Evolutionary conservation across 192 early-diverging fungal species (phyloP), one percentile per base, ranked within the genome.

Genomic region (Pilaira anomala): DNA sequence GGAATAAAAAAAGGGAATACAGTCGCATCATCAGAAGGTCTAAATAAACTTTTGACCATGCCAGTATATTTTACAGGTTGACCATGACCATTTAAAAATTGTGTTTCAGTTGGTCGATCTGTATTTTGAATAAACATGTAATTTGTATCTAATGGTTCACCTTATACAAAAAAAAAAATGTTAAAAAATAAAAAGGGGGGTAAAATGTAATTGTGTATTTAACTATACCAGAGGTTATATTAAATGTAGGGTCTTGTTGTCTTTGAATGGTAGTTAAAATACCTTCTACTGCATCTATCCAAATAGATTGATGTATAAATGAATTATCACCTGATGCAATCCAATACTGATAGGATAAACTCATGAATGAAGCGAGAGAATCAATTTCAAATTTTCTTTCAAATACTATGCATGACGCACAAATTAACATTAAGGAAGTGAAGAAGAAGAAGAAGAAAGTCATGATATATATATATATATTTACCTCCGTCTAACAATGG

Each of bases 381-480:
- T 90, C 88, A 30, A 90, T 67, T 59, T 90, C 88, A 46, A 62
- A 75, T 64, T 73, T 18, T 14, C 87, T 6, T 11, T 29, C 26
- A 45, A 49, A 29, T 1, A 1, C 21, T 26, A 18, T 1, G 9
- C 16, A 46, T 1, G 4, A 46, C 2, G 5, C 68, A 75, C 76
- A 86, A 5, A 77, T 73, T 6, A 83, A 72, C 22, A 60, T 48
- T 14, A 86, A 89, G 33, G 85, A 76, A 1, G 74, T 79, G 39
- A 87, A 65, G 24, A 83, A 85, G 76, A 87, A 85, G 30, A 88
- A 66, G n/a, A 60, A 87, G 86, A 42, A 67, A 73, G 68, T 90
- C 80, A 57, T 33, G 44, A 18, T 46, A 2, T 6, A n/a, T 22
- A 26, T 55, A 3, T 11, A 18, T 1, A 50, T 24, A n/a, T 58